Base-by-base conservation (phyloP, 164 flowering plant species). In the Platanus orientalis region DNA sequence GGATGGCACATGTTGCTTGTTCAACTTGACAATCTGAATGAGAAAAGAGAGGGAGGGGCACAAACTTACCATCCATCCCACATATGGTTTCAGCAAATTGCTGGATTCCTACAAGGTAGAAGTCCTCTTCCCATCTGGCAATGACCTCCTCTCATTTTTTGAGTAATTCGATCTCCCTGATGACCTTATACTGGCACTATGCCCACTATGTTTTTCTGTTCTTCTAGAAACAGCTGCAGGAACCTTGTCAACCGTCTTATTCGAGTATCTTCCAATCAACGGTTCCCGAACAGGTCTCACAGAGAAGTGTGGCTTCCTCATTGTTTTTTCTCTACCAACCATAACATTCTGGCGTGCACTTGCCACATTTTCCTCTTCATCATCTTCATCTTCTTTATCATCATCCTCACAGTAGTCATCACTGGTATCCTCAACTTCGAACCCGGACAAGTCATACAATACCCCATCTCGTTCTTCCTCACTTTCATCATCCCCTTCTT, bases 391-490 rank as follows among this genome's bases (percentile, higher is more conserved):
- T n/a, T 30, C 49, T 19, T n/a, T 19, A 2, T 54, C 56, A 2
- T 36, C 40, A 19, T 49, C 57, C 14, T 69, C 58, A 9, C n/a
- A n/a, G 62, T 67, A n/a, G 4, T 56, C 50, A 25, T 68, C 52
- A n/a, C 51, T 34, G 9, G 29, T 17, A 1, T 39, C 57, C 42
- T 67, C 70, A 27, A 39, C 49, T 19, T 45, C 29, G 11, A 58
- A 52, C 28, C 39, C 58, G 16, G 49, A 34, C 12, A 23, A 61
- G 5, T 61, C 63, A 45, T 16, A 45, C 16, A 19, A 45, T n/a
- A 44, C 64, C 13, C 54, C 65, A 26, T 55, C 45, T 3, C 44
- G 54, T 7, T 55, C 79, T 4, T 73, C 71, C 6, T 64, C 81
- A 16, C 60, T 54, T 12, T 61, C 70, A 23, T 56, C 66, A 30